These are phyloP conservation scores for Catenaria anguillulae DNA, from an alignment of 371 early-diverging fungal genomes.

Conservation along the genomic window DNA sequence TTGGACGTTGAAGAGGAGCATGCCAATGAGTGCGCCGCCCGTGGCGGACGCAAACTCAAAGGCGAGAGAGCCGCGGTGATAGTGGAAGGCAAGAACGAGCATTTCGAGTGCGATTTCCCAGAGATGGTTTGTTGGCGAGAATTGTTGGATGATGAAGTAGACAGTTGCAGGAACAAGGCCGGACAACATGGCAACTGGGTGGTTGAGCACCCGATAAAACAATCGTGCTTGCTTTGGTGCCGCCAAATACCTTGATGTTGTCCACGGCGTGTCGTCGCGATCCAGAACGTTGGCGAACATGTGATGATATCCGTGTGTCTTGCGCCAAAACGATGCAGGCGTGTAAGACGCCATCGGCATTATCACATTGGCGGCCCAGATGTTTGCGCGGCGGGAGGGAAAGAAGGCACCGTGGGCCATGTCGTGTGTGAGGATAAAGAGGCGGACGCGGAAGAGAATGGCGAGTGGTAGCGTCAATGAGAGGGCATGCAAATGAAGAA, in stretches of 20 bases:
- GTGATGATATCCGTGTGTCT: conserved; percentile 1
- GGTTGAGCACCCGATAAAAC: not conserved
- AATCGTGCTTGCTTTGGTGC: not conserved
- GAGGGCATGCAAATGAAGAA: not conserved
- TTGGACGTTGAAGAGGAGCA: conserved; percentile 4
- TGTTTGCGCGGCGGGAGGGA: not conserved
- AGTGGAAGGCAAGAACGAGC: not conserved
- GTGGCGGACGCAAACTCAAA: not conserved
- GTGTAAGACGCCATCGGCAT: not conserved
- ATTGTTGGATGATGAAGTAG: not conserved
- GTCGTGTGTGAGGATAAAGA: conserved; percentile 4
- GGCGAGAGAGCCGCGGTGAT: not conserved
- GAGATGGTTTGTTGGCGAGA: no score
- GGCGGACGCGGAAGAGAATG: not conserved
- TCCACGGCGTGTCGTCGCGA: not conserved
- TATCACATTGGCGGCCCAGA: not conserved
- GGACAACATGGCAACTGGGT: not conserved
- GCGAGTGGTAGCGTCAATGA: not conserved
- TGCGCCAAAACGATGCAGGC: not conserved
- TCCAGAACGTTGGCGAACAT: not conserved
- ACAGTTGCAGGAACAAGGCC: not conserved
- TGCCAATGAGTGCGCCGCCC: not conserved
- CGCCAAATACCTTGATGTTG: not conserved
- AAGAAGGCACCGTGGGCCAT: not conserved
- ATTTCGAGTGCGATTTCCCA: not conserved